Conservation (phyloP, 352 stramenopile species). For the Phytophthora idaei region DNA sequence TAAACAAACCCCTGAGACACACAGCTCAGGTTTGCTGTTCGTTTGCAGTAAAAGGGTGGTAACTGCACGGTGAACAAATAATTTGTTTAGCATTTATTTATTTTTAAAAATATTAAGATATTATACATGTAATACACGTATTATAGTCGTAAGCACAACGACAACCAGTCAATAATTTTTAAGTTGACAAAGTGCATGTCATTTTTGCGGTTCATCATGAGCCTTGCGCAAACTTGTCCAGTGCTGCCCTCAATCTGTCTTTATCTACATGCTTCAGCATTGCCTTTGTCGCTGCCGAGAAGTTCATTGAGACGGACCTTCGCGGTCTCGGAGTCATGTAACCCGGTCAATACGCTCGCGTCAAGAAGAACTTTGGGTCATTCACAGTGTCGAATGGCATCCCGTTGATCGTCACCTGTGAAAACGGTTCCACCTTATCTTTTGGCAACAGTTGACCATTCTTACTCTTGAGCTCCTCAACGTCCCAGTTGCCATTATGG, state of each 20-base stretch:
- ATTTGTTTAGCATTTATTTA: no score
- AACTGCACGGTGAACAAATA: not conserved
- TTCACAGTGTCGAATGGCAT: constrained; percentile 42
- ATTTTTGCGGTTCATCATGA: no score
- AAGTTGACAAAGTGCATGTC: no score
- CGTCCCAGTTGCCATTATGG: constrained; percentile 19
- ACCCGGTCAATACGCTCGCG: constrained; percentile 32
- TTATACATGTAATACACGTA: no score
- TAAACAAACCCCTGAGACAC: constrained; percentile 3
- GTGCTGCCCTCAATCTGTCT: not conserved
- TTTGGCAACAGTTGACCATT: constrained; percentile 11
- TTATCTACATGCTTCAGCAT: constrained; percentile 2
- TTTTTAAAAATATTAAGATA: no score
- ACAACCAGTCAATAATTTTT: no score
- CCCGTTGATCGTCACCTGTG: constrained; percentile 38
- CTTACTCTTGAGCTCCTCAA: constrained; percentile 30
- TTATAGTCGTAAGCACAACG: no score
- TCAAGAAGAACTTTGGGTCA: constrained; percentile 41
- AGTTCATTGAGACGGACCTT: not conserved
- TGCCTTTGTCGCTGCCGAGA: not conserved
- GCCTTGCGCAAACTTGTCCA: not conserved
- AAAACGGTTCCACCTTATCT: constrained; percentile 32
- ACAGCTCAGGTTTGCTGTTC: constrained; percentile 4
- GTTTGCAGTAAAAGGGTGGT: constrained; percentile 3
- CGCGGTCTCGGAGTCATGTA: constrained; percentile 40